A percentile compares a stretch with the other conserved stretches of the same genome.
phyloP scores from a whole-genome alignment of 192 early-diverging fungal genomes.

The Coemansia sp. region DNA sequence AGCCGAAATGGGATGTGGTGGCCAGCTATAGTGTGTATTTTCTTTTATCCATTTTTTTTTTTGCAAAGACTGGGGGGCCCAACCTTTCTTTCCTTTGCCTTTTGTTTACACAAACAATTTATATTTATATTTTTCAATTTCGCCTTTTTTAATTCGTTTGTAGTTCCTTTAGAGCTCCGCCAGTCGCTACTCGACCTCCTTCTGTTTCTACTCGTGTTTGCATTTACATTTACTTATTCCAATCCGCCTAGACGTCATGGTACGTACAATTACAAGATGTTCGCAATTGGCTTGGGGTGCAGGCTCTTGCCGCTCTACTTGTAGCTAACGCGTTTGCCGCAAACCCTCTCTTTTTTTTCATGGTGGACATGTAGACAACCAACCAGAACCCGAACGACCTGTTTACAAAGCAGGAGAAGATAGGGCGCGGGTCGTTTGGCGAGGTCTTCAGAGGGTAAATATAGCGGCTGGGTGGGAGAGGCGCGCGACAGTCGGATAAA shows the following conservation, averaged over 20 bases:
- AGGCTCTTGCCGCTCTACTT: not conserved
- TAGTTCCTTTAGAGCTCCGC: slow-evolving; percentile 7
- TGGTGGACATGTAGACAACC: not conserved
- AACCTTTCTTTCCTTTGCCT: not conserved
- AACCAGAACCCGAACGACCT: slow-evolving; percentile 54
- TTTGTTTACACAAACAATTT: slow-evolving; percentile 5
- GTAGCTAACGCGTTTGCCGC: not conserved
- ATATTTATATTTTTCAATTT: slow-evolving; percentile 3
- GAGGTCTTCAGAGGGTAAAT: slow-evolving; percentile 80
- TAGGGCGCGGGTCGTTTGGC: slow-evolving; percentile 71
- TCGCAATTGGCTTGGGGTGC: not conserved
- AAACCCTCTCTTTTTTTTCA: not conserved
- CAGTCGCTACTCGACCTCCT: not conserved
- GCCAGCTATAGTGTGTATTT: not conserved
- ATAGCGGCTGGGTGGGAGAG: not conserved
- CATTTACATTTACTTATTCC: not conserved
- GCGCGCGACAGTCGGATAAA: not conserved
- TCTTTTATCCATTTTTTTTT: slow-evolving; percentile 4
- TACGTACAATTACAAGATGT: not conserved
- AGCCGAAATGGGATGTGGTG: not conserved
- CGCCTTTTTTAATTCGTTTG: slow-evolving; percentile 7
- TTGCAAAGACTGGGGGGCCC: not conserved
- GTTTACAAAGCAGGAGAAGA: slow-evolving; percentile 55
- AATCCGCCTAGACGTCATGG: not conserved
- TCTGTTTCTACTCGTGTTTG: not conserved